Conservation (phyloP, 805 yeast genomes). For the Lipomyces anomalus region DNA sequence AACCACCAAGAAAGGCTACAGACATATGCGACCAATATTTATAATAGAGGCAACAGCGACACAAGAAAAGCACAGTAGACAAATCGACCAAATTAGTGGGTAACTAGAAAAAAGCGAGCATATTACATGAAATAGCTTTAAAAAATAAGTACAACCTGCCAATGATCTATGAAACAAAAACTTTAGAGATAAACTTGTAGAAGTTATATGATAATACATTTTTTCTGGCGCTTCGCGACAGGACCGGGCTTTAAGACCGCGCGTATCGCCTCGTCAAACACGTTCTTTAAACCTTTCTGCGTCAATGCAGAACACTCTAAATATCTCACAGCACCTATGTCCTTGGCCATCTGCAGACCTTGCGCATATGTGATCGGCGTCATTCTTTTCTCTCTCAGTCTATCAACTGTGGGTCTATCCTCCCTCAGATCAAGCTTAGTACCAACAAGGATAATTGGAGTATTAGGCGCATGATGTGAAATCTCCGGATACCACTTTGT, state of each 20-base stretch:
- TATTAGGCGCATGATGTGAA: constrained; percentile 70
- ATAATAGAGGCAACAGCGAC: too few species aligned
- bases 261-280: constrained; percentile 74
- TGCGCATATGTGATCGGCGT: constrained; percentile 58
- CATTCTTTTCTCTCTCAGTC: constrained; percentile 53
- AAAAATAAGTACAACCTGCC: constrained; percentile 1
- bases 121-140: too few species aligned
- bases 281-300: constrained; percentile 77
- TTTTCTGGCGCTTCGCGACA: constrained; percentile 42
- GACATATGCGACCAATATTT: too few species aligned
- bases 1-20: too few species aligned
- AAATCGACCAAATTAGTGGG: too few species aligned
- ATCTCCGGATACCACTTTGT: constrained; percentile 85
- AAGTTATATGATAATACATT: constrained; percentile 43
- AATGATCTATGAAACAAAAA: background rate
- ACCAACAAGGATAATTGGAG: constrained; percentile 69
- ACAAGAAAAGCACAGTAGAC: too few species aligned
- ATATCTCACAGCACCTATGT: constrained; percentile 65
- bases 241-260: constrained; percentile 26
- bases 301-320: constrained; percentile 88
- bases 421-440: constrained; percentile 86
- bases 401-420: constrained; percentile 65
- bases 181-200: background rate
- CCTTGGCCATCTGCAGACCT: constrained; percentile 62
- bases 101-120: too few species aligned